A percentile compares a stretch with the other conserved stretches of the same genome.
phyloP scores from a whole-genome alignment of 495 filamentous ascomycete genomes.

The Platismatia glauca region DNA sequence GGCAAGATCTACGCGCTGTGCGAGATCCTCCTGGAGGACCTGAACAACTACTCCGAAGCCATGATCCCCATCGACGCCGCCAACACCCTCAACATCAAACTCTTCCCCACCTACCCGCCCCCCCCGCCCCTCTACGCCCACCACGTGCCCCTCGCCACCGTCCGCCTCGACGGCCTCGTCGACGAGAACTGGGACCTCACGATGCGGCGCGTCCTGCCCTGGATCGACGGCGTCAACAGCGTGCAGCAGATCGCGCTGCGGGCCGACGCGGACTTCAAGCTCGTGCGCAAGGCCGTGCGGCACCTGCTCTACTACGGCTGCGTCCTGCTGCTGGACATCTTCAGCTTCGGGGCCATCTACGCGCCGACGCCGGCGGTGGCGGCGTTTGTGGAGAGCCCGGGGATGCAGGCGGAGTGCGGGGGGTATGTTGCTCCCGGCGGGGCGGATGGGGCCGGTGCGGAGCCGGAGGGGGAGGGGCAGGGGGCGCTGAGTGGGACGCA shows the following conservation, averaged over 20 bases:
- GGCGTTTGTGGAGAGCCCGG: constrained; percentile 56
- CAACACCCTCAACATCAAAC: constrained; percentile 93
- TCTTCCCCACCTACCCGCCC: constrained; percentile 73
- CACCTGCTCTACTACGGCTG: constrained; percentile 89
- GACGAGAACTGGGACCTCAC: constrained; percentile 90
- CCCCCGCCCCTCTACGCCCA: constrained; percentile 71
- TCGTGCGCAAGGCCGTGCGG: constrained; percentile 73
- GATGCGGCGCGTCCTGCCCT: constrained; percentile 62
- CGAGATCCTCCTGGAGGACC: constrained; percentile 85
- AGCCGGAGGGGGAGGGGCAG: neutral
- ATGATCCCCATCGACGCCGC: constrained; percentile 94
- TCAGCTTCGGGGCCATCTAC: constrained; percentile 86
- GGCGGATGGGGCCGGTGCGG: neutral
- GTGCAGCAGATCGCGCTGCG: constrained; percentile 73
- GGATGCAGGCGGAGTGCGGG: constrained; percentile 75
- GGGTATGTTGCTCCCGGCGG: constrained; percentile 55
- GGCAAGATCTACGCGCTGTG: constrained; percentile 71
- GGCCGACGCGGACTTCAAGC: constrained; percentile 75
- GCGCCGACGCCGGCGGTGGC: constrained; percentile 70
- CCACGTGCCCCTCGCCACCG: constrained; percentile 86
- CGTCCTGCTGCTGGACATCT: constrained; percentile 79
- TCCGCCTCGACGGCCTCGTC: constrained; percentile 63
- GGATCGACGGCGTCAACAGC: constrained; percentile 84
- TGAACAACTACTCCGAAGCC: constrained; percentile 96
- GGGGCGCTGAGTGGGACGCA: constrained; percentile 34